These are phyloP conservation scores for Papiliotrema fonsecae DNA, from an alignment of 1,284 basidiomycete species.

Conservation along the genomic window DNA sequence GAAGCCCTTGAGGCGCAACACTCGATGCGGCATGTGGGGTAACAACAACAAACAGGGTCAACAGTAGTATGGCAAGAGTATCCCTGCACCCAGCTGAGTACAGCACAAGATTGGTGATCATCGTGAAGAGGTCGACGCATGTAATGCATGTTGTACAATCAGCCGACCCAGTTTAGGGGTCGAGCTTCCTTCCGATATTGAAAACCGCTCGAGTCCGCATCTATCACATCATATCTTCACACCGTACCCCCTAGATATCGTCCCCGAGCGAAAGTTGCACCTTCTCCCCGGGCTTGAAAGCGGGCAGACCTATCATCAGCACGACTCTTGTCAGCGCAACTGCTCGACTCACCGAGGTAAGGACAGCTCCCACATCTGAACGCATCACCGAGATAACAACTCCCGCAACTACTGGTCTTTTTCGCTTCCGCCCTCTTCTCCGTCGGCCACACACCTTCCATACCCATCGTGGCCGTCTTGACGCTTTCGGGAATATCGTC, in stretches of 20 bases:
- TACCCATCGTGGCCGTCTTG: conserved; percentile 33
- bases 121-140: no score
- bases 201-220: no score
- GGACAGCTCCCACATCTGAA: conserved; percentile 95
- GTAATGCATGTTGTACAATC: no score
- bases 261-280: conserved; percentile 76
- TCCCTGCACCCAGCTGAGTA: no score
- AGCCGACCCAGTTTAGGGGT: no score
- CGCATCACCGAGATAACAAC: conserved; percentile 94
- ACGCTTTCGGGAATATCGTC: conserved; percentile 46
- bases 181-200: no score
- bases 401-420: conserved; percentile 91
- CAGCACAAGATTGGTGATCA: no score
- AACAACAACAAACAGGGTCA: no score
- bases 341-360: conserved; percentile 70
- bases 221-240: no score
- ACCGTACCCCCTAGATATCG: conserved; percentile 69
- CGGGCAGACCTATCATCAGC: conserved; percentile 66
- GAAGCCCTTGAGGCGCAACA: no score
- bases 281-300: conserved; percentile 97
- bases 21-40: no score
- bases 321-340: conserved; percentile 6
- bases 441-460: conserved; percentile 48
- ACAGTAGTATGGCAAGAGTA: no score
- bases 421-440: conserved; percentile 61